Base-by-base conservation (phyloP, 2,329 filamentous ascomycete species). In the Ascochyta rabiei region DNA sequence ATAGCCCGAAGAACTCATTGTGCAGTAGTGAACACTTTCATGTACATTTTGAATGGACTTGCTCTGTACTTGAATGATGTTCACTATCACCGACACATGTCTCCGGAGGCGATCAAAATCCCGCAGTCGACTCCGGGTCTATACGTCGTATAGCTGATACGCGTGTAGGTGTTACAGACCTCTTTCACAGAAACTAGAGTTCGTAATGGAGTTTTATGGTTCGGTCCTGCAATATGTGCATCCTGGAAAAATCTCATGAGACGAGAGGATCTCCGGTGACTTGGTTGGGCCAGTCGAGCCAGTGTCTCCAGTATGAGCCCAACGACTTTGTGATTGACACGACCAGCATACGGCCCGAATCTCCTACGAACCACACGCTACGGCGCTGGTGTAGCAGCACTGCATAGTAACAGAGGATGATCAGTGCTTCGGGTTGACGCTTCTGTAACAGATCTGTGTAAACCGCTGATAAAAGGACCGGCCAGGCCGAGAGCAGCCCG, bases 281-380 rank as follows among this genome's bases (percentile, higher is more conserved):
- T 18, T 59, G 19, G 24, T 67, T 65, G 13, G 63, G 64, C 64
- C 62, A 68, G 5, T 58, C 50, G 9, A 66, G 62, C 58, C 62
- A 66, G n/a, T 56, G 24, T 39, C 48, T 56, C 62, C 62, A 62
- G 50, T 54, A 60, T n/a, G 53, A 42, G 15, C 60, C 59, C 24
- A 65, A 31, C 16, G 48, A 62, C 33, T 42, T 39, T 35, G 60
- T 56, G 19, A 63, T 58, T 24, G 43, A 51, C 16, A 56, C 41
- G 23, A 67, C 62, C 19, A 67, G 50, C 50, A 63, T 48, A 5
- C 49, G 47, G 33, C 63, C 61, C 31, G 48, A 52, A 18, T 51
- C 44, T 8, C 47, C 51, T 8, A 66, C 57, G 35, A 62, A 43
- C 65, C 63, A 68, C 31, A 64, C 37, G 21, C 21, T 34, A 23